phyloP scores from a whole-genome alignment of 2,329 filamentous ascomycete genomes.

The Zasmidium cellare region DNA sequence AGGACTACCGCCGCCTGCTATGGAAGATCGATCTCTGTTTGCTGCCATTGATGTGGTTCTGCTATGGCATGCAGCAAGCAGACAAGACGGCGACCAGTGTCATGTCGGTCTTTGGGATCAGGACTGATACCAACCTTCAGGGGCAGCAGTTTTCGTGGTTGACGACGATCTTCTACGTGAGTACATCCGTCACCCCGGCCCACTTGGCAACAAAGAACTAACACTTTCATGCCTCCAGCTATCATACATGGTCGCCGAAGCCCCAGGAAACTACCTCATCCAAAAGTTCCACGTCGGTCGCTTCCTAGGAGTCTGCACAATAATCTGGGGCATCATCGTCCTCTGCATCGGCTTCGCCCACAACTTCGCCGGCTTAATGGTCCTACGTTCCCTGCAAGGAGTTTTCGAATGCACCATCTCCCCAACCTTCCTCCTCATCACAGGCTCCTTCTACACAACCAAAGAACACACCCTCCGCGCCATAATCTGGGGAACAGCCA shows the following conservation, averaged over 20 bases:
- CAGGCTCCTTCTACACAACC: slow-evolving; percentile 9
- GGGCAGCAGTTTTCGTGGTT: slow-evolving; percentile 15
- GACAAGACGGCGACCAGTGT: slow-evolving; percentile 40
- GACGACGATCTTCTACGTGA: slow-evolving; percentile 14
- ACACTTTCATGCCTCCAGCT: neutral
- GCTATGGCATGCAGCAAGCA: slow-evolving; percentile 49
- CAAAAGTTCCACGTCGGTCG: slow-evolving; percentile 13
- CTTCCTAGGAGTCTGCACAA: slow-evolving; percentile 11
- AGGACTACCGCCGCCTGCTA: slow-evolving; percentile 5
- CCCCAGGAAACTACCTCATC: slow-evolving; percentile 15
- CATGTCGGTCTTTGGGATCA: slow-evolving; percentile 12
- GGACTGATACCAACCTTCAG: slow-evolving; percentile 8
- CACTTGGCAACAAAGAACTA: neutral
- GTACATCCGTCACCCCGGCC: no score
- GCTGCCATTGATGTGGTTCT: slow-evolving; percentile 47
- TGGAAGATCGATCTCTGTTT: slow-evolving; percentile 45
- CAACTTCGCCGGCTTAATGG: slow-evolving; percentile 12
- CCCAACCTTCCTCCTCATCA: slow-evolving; percentile 11
- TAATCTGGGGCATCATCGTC: slow-evolving; percentile 14
- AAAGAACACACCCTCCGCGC: slow-evolving; percentile 10
- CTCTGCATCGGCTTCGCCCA: slow-evolving; percentile 18
- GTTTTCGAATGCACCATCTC: slow-evolving; percentile 15
- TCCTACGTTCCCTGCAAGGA: slow-evolving; percentile 13
- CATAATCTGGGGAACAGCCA: slow-evolving; percentile 9
- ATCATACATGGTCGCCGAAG: slow-evolving; percentile 12